Percentiles rank a stretch among this genome's conserved stretches.
Conservation (phyloP, 2,329 filamentous ascomycete genomes). For the Hymenoscyphus fraxineus region DNA sequence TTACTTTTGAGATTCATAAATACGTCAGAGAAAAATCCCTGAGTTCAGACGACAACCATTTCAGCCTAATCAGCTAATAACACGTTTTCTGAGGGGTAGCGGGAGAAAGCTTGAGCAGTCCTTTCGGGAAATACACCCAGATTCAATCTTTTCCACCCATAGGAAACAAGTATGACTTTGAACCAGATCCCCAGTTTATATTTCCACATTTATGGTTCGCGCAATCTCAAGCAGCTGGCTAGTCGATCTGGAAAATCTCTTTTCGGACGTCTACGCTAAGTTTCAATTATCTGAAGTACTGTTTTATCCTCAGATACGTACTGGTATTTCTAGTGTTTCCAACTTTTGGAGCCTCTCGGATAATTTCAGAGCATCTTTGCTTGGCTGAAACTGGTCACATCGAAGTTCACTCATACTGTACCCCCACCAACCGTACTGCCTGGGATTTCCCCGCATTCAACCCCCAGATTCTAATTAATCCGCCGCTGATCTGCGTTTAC, state of each 20-base stretch:
- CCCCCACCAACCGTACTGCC: neutral
- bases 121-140: no score
- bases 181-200: neutral
- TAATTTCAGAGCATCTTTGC: neutral
- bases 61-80: neutral
- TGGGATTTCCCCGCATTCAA: neutral
- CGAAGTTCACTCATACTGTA: neutral
- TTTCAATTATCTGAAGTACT: no score
- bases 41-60: neutral
- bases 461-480: neutral
- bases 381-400: neutral
- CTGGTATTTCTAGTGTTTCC: no score
- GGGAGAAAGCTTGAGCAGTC: neutral
- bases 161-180: neutral
- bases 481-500: neutral
- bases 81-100: neutral
- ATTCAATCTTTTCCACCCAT: neutral
- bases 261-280: neutral
- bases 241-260: neutral
- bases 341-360: neutral
- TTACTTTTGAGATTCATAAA: no score
- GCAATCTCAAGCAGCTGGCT: neutral
- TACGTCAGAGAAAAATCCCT: neutral
- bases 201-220: neutral
- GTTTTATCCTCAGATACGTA: no score